Base-by-base conservation (phyloP, 768 basidiomycete species). In the Pleurotus ostreatus region DNA sequence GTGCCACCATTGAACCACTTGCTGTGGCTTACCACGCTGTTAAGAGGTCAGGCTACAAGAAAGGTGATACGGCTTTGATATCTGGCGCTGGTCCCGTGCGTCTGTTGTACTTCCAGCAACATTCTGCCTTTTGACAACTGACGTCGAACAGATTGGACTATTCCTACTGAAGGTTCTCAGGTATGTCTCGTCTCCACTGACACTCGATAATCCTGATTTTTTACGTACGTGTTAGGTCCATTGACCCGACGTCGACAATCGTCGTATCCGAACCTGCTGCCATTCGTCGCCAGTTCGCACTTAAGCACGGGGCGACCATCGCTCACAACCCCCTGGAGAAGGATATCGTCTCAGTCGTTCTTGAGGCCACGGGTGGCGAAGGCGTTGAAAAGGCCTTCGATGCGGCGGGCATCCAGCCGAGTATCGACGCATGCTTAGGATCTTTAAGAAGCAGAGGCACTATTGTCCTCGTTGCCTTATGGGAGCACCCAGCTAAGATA, bases 331-430 rank as follows among this genome's bases (percentile, higher is more conserved):
- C 78, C 2, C 62, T 59, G 7, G 30, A 60, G 7, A 46, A 55
- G 4, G 66, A 73, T 57, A 55, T 75, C 25, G 61, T 66, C 3
- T 56, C 62, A 0, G 64, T 62, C 1, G 65, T 68, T 5, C 48
- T 65, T 18, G 57, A 65, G 25, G 65, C 66, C 1, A 77, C 68
- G 12, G 60, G 54, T 30, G 66, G 66, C 11, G 41, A 60, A 2
- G 78, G 79, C 22, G 76, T 75, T 8, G 75, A 78, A 56, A 66
- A 78, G 45, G 75, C 70, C 3, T 78, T 78, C 59, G 80, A 81
- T 45, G 76, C 77, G 15, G 76, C 78, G 3, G 78, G 79, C 0
- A 59, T 70, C 2, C 74, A 77, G 58, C 64, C 65, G 12, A 69
- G 71, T 44, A 54, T 79, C 12, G 69, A 74, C 37, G 59, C 68